phyloP scores from a whole-genome alignment of 2,329 filamentous ascomycete genomes.

The Blumeria hordei region DNA sequence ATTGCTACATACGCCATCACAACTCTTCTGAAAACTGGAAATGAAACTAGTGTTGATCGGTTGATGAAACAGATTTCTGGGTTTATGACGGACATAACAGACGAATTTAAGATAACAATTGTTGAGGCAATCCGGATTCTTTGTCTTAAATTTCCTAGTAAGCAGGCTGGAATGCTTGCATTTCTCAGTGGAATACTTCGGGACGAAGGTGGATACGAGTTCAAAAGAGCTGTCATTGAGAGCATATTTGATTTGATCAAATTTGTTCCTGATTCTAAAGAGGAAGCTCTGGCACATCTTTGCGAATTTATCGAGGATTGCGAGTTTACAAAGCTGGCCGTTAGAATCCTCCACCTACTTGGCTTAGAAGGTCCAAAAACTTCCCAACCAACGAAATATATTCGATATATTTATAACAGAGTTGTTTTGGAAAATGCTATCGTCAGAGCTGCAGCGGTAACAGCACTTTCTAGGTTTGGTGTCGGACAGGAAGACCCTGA shows the following conservation, averaged over 20 bases:
- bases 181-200: constrained; percentile 94
- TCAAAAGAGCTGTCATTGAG: constrained; percentile 92
- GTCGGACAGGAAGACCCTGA: constrained; percentile 91
- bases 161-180: constrained; percentile 91
- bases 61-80: constrained; percentile 96
- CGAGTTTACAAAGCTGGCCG: constrained; percentile 93
- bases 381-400: constrained; percentile 90
- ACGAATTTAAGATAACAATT: constrained; percentile 99
- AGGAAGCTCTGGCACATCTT: constrained; percentile 69
- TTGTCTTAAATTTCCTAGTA: constrained; percentile 91
- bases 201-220: constrained; percentile 93
- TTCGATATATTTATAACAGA: constrained; percentile 97
- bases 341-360: constrained; percentile 81
- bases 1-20: constrained; percentile 98
- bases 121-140: constrained; percentile 93
- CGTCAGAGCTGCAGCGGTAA: constrained; percentile 83
- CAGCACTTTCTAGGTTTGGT: constrained; percentile 87
- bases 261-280: constrained; percentile 75
- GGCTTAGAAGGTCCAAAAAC: constrained; percentile 90
- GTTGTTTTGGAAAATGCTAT: constrained; percentile 94
- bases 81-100: constrained; percentile 97
- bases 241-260: constrained; percentile 99
- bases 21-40: constrained; percentile 91
- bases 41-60: constrained; percentile 87
- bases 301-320: constrained; percentile 99